These are phyloP conservation scores for Phytophthora foliorum DNA, from an alignment of 352 stramenopile genomes.

Conservation along the genomic window DNA sequence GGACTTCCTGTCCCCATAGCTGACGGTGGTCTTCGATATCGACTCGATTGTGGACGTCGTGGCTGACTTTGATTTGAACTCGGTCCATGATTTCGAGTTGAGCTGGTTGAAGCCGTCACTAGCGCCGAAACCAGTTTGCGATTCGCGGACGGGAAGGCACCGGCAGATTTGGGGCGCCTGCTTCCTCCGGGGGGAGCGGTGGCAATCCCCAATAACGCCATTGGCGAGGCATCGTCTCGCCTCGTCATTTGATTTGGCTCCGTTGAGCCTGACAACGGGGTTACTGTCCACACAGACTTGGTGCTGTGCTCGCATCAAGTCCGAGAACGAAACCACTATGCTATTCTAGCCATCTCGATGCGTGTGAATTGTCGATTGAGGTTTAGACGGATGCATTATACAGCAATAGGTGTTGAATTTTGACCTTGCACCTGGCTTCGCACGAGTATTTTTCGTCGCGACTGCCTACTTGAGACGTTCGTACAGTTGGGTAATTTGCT, in stretches of 20 bases:
- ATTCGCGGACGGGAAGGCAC: constrained; percentile 31
- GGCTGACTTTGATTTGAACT: constrained; percentile 8
- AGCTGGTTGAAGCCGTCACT: constrained; percentile 1
- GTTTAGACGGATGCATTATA: background rate
- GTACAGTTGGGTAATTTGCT: constrained; percentile 62
- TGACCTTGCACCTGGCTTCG: no score
- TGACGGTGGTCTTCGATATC: constrained; percentile 16
- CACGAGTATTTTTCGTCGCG: no score
- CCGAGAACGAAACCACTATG: constrained; percentile 15
- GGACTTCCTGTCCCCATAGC: constrained; percentile 13
- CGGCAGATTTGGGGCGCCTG: constrained; percentile 38
- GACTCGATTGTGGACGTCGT: constrained; percentile 24
- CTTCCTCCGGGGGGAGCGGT: constrained; percentile 11
- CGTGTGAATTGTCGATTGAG: background rate
- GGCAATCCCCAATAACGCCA: constrained; percentile 13
- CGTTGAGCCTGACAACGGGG: background rate
- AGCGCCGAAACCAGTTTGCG: constrained; percentile 35
- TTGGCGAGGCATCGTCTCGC: constrained; percentile 19
- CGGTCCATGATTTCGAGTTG: background rate
- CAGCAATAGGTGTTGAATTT: background rate
- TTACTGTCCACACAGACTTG: constrained; percentile 1
- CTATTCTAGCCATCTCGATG: constrained; percentile 8
- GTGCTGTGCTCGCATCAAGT: background rate
- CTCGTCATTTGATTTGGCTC: constrained; percentile 18
- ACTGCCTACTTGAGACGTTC: no score